Conservation (phyloP, 495 filamentous ascomycete species). For the Penicillium herquei region DNA sequence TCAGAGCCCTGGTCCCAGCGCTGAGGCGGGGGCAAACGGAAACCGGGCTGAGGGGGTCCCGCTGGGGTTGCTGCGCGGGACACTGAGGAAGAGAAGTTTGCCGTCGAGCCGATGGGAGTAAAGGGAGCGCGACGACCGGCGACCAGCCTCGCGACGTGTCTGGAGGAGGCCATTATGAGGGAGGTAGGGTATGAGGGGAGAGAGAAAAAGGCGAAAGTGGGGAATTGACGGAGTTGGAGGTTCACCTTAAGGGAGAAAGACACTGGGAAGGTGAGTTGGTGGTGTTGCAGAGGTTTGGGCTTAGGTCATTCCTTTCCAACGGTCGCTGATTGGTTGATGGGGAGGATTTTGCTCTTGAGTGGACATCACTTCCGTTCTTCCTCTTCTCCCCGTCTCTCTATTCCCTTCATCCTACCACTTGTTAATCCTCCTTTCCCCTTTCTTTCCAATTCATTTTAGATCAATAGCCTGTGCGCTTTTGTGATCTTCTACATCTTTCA, state of each 20-base stretch:
- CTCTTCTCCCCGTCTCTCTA: conserved; percentile 7
- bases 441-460: conserved; percentile 18
- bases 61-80: conserved; percentile 63
- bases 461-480: conserved; percentile 26
- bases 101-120: conserved; percentile 45
- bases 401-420: conserved; percentile 7
- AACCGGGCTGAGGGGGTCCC: conserved; percentile 73
- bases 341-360: conserved; percentile 42
- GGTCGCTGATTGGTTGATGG: conserved; percentile 41
- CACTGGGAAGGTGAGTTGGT: conserved; percentile 23
- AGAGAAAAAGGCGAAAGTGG: conserved; percentile 19
- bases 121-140: conserved; percentile 48
- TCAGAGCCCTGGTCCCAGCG: conserved; percentile 72
- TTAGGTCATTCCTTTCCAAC: conserved; percentile 50
- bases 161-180: conserved; percentile 50
- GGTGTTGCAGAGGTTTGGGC: conserved; percentile 34
- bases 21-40: conserved; percentile 66
- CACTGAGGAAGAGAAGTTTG: conserved; percentile 63
- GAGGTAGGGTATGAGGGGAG: conserved; percentile 16
- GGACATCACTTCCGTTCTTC: conserved; percentile 26
- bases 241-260: conserved; percentile 14
- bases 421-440: conserved; percentile 14
- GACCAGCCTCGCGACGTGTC: conserved; percentile 52
- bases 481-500: conserved; percentile 38
- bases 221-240: conserved; percentile 13